A percentile compares a stretch with the other conserved stretches of the same genome.
Conservation (phyloP, 495 filamentous ascomycete genomes). For the Neurospora cerealis region DNA sequence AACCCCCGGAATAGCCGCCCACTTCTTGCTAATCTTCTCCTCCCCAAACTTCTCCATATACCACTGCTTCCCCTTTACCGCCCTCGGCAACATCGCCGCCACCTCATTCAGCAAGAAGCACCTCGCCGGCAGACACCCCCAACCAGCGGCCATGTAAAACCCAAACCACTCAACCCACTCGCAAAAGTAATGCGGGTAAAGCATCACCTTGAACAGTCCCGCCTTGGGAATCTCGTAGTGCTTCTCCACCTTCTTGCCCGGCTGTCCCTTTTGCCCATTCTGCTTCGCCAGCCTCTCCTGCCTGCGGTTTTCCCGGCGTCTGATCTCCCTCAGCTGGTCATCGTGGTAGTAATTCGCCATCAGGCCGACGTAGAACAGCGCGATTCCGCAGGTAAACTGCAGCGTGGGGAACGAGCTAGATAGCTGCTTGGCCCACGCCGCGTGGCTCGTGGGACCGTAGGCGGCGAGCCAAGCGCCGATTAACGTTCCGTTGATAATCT, state of each 20-base stretch:
- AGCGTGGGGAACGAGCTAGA: conserved; percentile 22
- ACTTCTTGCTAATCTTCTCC: conserved; percentile 61
- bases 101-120: conserved; percentile 81
- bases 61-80: conserved; percentile 74
- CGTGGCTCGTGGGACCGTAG: conserved; percentile 54
- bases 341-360: conserved; percentile 76
- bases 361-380: conserved; percentile 52
- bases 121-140: conserved; percentile 60
- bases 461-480: conserved; percentile 74
- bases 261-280: conserved; percentile 25
- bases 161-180: conserved; percentile 97
- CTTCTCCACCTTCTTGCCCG: conserved; percentile 48
- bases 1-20: conserved; percentile 75
- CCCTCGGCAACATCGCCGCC: conserved; percentile 80
- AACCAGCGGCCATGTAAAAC: conserved; percentile 61
- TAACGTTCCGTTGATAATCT: conserved; percentile 65
- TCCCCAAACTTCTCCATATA: conserved; percentile 81
- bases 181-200: conserved; percentile 87
- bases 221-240: conserved; percentile 79
- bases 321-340: conserved; percentile 66
- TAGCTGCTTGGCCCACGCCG: conserved; percentile 43
- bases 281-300: conserved; percentile 32
- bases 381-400: conserved; percentile 37
- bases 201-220: conserved; percentile 70
- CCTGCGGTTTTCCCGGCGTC: conserved; percentile 46